Evolutionary conservation across 768 basidiomycete genomes (phyloP).

Genomic region (Flagelloscypha sp.): DNA sequence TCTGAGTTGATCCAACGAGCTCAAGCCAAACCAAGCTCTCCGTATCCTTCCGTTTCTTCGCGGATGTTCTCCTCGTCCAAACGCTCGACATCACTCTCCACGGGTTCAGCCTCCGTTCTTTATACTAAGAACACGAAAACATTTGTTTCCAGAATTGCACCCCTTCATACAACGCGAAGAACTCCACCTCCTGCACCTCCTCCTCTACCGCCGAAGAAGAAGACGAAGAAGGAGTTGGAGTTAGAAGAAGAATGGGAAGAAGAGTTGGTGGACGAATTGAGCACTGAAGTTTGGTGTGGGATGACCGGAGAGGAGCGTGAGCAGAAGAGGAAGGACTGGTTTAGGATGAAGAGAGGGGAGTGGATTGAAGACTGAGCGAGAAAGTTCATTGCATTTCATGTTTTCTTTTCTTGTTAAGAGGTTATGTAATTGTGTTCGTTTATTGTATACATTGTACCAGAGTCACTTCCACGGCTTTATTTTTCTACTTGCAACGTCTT

Average conservation of each 20-base stretch:
- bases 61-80: conserved; percentile 10
- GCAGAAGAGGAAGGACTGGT: conserved; percentile 43
- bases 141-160: conserved; percentile 60
- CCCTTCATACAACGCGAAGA: conserved; percentile 64
- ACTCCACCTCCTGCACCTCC: conserved; percentile 70
- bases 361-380: conserved; percentile 58
- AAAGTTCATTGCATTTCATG: too few species aligned
- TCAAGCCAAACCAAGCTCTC: conserved; percentile 58
- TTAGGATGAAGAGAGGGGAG: conserved; percentile 52
- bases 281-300: conserved; percentile 35
- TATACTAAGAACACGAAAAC: conserved; percentile 56
- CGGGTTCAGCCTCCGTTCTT: conserved; percentile 46
- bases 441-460: too few species aligned
- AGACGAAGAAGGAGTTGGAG: conserved; percentile 72
- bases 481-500: too few species aligned
- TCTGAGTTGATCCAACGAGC: conserved; percentile 69
- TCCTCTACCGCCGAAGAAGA: conserved; percentile 62
- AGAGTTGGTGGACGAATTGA: conserved; percentile 56
- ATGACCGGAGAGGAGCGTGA: conserved; percentile 29
- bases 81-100: not conserved
- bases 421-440: too few species aligned
- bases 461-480: too few species aligned
- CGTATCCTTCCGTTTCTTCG: conserved; percentile 37
- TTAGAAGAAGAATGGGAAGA: conserved; percentile 76
- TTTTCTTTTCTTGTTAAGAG: too few species aligned